Conservation (phyloP, 2,329 filamentous ascomycete genomes). For the Amauroascus verrucosus region DNA sequence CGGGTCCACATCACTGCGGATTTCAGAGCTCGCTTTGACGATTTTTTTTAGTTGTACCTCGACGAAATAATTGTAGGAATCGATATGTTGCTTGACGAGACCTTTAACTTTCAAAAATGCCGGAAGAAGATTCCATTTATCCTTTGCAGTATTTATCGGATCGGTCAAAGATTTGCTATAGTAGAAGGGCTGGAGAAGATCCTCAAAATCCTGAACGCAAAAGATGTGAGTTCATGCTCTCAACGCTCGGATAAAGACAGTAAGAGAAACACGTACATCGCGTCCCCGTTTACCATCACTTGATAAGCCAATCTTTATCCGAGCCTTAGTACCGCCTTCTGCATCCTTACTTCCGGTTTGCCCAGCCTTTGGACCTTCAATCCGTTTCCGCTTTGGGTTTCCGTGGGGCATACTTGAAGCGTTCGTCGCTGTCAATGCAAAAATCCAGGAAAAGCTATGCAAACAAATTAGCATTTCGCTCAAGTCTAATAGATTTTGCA, state of each 20-base stretch:
- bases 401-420: slow-evolving; percentile 8
- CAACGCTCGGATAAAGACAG: not conserved
- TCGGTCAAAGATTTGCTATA: slow-evolving; percentile 57
- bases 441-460: not conserved
- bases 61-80: slow-evolving; percentile 98
- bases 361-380: not conserved
- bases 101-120: slow-evolving; percentile 98
- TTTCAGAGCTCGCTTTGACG: slow-evolving; percentile 75
- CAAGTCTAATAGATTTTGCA: not conserved
- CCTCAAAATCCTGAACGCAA: slow-evolving; percentile 43
- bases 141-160: slow-evolving; percentile 58
- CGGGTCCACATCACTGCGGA: slow-evolving; percentile 84
- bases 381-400: slow-evolving; percentile 11
- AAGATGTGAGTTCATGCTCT: not conserved
- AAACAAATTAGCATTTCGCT: not conserved
- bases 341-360: not conserved
- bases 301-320: not conserved
- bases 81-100: slow-evolving; percentile 92
- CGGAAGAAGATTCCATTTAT: slow-evolving; percentile 94
- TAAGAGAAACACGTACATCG: slow-evolving; percentile 6
- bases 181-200: slow-evolving; percentile 59
- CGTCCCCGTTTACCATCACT: slow-evolving; percentile 7
- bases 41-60: slow-evolving; percentile 97
- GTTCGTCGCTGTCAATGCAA: not conserved
- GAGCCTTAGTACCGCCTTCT: not conserved